Evolutionary conservation across 1,284 basidiomycete species (phyloP).

Genomic region (Sanguinoderma infundibulare): DNA sequence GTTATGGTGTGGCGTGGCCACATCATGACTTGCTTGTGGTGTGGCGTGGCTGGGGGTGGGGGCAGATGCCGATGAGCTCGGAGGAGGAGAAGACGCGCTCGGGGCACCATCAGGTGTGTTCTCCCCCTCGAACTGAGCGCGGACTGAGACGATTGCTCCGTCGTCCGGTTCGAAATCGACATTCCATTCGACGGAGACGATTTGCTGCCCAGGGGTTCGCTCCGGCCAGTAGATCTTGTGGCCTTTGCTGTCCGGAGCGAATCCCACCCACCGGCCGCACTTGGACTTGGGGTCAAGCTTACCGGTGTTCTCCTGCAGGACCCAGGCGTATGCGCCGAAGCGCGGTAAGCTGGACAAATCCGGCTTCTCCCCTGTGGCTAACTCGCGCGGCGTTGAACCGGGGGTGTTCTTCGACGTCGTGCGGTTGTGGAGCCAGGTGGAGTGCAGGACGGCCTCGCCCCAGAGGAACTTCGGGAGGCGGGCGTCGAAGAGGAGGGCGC

Average conservation of each 20-base stretch:
- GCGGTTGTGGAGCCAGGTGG: too few relatives aligned
- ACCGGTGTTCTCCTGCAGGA: slow-evolving; percentile 8
- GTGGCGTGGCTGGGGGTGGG: too few relatives aligned
- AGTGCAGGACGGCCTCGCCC: too few relatives aligned
- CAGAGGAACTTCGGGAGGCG: too few relatives aligned
- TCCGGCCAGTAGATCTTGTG: slow-evolving; percentile 41
- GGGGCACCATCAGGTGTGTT: too few relatives aligned
- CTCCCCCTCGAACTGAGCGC: too few relatives aligned
- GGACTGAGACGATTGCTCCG: slow-evolving; percentile 3
- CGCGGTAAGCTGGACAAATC: slow-evolving; percentile 26
- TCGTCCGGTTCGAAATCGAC: slow-evolving; percentile 23
- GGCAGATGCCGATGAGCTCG: too few relatives aligned
- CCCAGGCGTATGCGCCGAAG: slow-evolving; percentile 9
- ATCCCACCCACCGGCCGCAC: slow-evolving; percentile 37
- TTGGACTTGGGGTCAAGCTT: slow-evolving; percentile 36
- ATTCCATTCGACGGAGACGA: slow-evolving; percentile 39
- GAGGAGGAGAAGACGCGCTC: slow-evolving; percentile 2
- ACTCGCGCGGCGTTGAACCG: slow-evolving; percentile 39
- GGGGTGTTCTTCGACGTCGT: slow-evolving; percentile 32
- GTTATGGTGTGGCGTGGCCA: too few relatives aligned
- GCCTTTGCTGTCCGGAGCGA: slow-evolving; percentile 35
- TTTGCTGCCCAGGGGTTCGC: too few relatives aligned
- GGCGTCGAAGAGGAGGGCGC: too few relatives aligned
- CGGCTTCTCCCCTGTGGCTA: slow-evolving; percentile 30
- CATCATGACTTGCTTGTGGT: too few relatives aligned